Base-by-base conservation (phyloP, 1,284 basidiomycete genomes). In the Ganoderma resinaceum region DNA sequence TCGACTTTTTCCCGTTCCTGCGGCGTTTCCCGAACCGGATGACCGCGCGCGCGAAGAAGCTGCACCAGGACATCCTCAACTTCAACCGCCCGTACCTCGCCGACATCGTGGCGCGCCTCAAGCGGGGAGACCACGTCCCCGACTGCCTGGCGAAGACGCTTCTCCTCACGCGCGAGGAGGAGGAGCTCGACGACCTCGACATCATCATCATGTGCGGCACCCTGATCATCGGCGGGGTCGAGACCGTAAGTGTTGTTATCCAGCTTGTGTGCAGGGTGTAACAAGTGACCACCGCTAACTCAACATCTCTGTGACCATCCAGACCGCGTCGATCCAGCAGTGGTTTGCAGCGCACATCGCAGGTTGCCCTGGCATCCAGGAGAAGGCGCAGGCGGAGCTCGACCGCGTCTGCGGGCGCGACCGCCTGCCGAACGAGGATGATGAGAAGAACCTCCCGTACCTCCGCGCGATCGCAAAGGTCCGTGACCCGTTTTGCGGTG, bases 201-300 rank as follows among this genome's bases (percentile, higher is more conserved):
- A 78, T 82, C 65, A 78, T 78, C 59, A 80, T 84, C 68, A 73
- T 84, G 9, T 78, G 80, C n/a, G 82, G 57, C 1, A 26, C 78
- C 14, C 83, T 84, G 63, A 81, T 78, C 52, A 78, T 82, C 31
- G 82, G 83, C 6, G 84, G 84, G 40, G 80, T 83, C 43, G 78
- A 84, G 61, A 80, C 82, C 40, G 82, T 83, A 7, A 31, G 55
- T 61, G 14, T 31, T 29, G 29, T 31, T 33, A 3, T 55, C 52
- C 2, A 7, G 16, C 29, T 31, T 31, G 31, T 33, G 14, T 2
- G 18, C 16, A 16, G 29, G 9, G 35, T 35, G 9, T 9, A 35
- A 31, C 11, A 26, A 16, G 9, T 9, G 9, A 31, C 11, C 52
- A 16, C 16, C 2, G 76, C 71, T 31, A 18, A 26, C 46, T 23